Base-by-base conservation (phyloP, 805 yeast genomes). In the Kodamaea kaohsiungensis region DNA sequence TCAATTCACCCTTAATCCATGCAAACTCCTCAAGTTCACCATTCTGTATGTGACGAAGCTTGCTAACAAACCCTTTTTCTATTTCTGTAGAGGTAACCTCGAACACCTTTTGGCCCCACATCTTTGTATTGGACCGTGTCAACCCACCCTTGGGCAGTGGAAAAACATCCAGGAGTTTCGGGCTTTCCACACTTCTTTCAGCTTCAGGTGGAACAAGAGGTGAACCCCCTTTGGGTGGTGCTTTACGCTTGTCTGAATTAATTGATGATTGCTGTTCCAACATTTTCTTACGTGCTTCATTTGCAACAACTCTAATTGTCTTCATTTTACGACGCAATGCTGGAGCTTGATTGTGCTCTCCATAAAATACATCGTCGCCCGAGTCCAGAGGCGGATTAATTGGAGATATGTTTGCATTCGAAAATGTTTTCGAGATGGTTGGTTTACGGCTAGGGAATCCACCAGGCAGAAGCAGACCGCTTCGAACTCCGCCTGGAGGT, bases 1-100 rank as follows among this genome's bases (percentile, higher is more conserved):
- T 91, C 58, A 95, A 77, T 65, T 92, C 98, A 78, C 99, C 99
- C 66, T 91, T 91, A 49, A 96, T 88, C 99, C 99, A 95, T 0
- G 96, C 96, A 73, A 91, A 93, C 70, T 92, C 96, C 63, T 85
- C 88, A 65, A 82, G 81, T 49, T 84, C 82, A 12, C 92, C 95
- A 48, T 70, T 67, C 52, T 79, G 81, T 35, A 81, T 81, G 63
- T 82, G 87, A 52, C 84, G 79, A 51, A 89, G 70, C 59, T 84
- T 84, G 61, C 87, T 86, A 22, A 87, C 84, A 51, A 86, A 82
- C 9, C 89, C 87, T 55, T 79, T 77, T 40, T 81, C 82, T 56
- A 81, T 77, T 56, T 83, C 87, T 18, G 81, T 84, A 1, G 93
- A 85, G 1, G 92, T 91, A 30, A 92, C 92, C 70, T 95, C 99